Evolutionary conservation across 352 stramenopile species (phyloP), one percentile per base, ranked within the genome.

Genomic region (Phytophthora hybrid): DNA sequence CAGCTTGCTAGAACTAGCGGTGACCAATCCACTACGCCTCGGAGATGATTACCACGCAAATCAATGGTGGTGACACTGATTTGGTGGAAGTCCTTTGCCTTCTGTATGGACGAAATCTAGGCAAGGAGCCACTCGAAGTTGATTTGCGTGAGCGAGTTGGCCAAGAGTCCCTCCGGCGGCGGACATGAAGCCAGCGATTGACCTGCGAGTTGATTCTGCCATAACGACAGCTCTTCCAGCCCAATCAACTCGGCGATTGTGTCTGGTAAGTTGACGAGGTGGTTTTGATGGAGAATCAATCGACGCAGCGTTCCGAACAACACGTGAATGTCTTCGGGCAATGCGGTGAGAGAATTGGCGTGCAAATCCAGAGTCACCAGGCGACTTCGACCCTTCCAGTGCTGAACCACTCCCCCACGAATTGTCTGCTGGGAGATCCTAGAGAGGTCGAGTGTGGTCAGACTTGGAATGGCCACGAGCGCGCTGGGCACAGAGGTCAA

Each of bases 261-360:
- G 79, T 10, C 23, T 1, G 85, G 85, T 4, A 93, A 19, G n/a
- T 46, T 63, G 0, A 13, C 16, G 7, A 93, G 62, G 0, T 78
- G 76, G 54, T 93, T 91, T 29, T 85, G 72, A 39, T 93, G 82
- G 0, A 82, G 69, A 5, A 73, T 56, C 0, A 91, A 53, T 9
- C 62, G 31, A 7, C 71, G 73, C 3, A 93, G 62, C 13, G 78
- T 70, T 21, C 65, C 23, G 32, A 64, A 65, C 39, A 87, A 58
- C 0, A 74, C 67, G 4, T 62, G 39, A 14, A 91, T 66, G 9
- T 79, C 82, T 18, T 91, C 77, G 0, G 82, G 81, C 3, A 90
- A 41, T 0, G 53, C 66, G 13, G 68, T 63, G 41, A 91, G 76
- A 2, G 71, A 57, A 37, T 91, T 92, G 0, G 66, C 60, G 23